Percentiles rank a stretch among this genome's conserved stretches.
These are phyloP conservation scores for Flaveria brownii DNA, from an alignment of 129 eudicot species.

Conservation along the genomic window DNA sequence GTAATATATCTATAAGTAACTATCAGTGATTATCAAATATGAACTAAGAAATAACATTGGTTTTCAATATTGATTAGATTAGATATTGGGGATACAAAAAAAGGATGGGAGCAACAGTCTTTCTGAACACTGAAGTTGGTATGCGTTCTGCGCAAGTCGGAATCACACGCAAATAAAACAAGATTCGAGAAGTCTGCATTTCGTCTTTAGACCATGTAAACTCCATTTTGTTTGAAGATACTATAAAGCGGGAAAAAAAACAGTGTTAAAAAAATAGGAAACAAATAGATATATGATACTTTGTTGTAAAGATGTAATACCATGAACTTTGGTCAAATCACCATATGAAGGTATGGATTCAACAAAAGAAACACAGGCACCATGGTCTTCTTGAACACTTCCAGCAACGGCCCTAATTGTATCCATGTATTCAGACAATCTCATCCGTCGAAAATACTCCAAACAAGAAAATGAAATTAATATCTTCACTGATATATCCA, in stretches of 20 bases:
- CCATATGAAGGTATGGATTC: conserved; percentile 85
- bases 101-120: conserved; percentile 68
- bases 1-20: conserved; percentile 35
- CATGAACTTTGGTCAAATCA: conserved; percentile 58
- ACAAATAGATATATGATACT: background rate
- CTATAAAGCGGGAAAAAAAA: conserved; percentile 35
- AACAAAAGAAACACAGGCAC: conserved; percentile 71
- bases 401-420: conserved; percentile 71
- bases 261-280: background rate
- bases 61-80: background rate
- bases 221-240: conserved; percentile 47
- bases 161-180: conserved; percentile 84
- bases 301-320: conserved; percentile 35
- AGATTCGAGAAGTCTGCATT: conserved; percentile 83
- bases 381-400: conserved; percentile 78
- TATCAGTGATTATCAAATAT: background rate
- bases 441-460: conserved; percentile 93
- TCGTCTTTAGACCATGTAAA: conserved; percentile 81
- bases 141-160: conserved; percentile 74
- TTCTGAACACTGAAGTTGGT: conserved; percentile 63
- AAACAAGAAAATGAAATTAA: conserved; percentile 86
- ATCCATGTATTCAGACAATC: conserved; percentile 89
- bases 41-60: background rate
- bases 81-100: conserved; percentile 74
- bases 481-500: conserved; percentile 63